These are phyloP conservation scores for Allantophomopsis lycopodina DNA, from an alignment of 2,329 filamentous ascomycete species.

Conservation along the genomic window DNA sequence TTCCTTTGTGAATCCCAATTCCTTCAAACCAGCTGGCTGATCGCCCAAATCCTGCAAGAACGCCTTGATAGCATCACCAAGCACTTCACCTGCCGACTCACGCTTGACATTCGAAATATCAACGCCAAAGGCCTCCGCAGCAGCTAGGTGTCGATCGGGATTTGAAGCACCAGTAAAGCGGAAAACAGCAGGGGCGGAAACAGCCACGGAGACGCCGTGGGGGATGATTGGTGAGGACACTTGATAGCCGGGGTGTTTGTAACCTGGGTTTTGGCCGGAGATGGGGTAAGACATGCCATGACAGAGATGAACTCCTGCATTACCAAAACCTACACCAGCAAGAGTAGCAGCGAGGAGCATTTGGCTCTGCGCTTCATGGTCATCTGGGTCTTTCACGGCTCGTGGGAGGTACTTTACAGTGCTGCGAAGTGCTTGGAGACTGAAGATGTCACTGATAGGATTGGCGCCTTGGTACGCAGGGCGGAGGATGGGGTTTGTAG, in stretches of 20 bases:
- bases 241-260: conserved; percentile 78
- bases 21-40: conserved; percentile 76
- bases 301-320: conserved; percentile 85
- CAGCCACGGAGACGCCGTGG: conserved; percentile 89
- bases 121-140: conserved; percentile 82
- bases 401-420: conserved; percentile 90
- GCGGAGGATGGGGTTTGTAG: conserved; percentile 76
- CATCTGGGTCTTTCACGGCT: conserved; percentile 75
- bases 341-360: conserved; percentile 94
- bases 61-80: conserved; percentile 67
- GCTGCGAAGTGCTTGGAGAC: conserved; percentile 65
- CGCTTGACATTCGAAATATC: conserved; percentile 79
- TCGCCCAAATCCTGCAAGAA: conserved; percentile 79
- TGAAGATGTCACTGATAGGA: conserved; percentile 96
- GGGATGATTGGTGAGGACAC: conserved; percentile 72
- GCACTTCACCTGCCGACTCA: conserved; percentile 78
- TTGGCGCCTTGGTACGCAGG: conserved; percentile 97
- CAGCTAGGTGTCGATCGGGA: conserved; percentile 78
- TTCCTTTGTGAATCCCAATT: conserved; percentile 61
- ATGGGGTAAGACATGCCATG: conserved; percentile 97
- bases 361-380: conserved; percentile 82
- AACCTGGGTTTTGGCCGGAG: conserved; percentile 84
- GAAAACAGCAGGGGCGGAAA: conserved; percentile 88
- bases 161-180: conserved; percentile 85
- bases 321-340: conserved; percentile 92